Conservation (phyloP, 2,329 filamentous ascomycete genomes). For the Beauveria medogensis region DNA sequence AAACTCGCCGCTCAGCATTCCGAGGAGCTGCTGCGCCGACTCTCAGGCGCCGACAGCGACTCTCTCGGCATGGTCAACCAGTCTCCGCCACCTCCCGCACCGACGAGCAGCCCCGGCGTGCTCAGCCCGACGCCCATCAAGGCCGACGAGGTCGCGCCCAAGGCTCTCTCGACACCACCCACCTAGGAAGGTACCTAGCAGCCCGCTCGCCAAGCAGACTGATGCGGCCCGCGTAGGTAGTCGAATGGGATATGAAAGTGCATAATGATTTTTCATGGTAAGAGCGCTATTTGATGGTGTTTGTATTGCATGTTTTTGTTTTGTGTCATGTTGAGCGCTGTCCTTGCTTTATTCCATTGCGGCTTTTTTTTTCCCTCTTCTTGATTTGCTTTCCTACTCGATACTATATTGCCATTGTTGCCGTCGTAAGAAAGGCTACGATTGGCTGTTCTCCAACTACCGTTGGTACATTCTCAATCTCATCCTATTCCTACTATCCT, state of each 20-base stretch:
- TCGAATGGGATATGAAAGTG: neutral
- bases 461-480: too few species aligned
- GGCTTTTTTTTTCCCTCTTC: neutral
- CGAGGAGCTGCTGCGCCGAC: constrained; percentile 48
- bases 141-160: constrained; percentile 25
- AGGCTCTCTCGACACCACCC: constrained; percentile 16
- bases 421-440: too few species aligned
- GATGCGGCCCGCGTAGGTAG: neutral
- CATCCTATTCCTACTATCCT: neutral
- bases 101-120: constrained; percentile 21
- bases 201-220: neutral
- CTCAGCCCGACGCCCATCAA: constrained; percentile 36
- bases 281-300: neutral
- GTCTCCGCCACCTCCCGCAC: neutral
- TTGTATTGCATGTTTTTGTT: neutral
- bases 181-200: constrained; percentile 23
- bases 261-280: neutral
- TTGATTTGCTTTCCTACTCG: neutral
- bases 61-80: constrained; percentile 13
- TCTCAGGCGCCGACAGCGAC: constrained; percentile 30
- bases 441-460: too few species aligned
- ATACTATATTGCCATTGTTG: too few species aligned
- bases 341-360: neutral
- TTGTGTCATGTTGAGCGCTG: neutral
- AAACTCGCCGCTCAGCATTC: constrained; percentile 61